Base-by-base conservation (phyloP, 106 monocot genomes). In the Phalaenopsis aphrodite region DNA sequence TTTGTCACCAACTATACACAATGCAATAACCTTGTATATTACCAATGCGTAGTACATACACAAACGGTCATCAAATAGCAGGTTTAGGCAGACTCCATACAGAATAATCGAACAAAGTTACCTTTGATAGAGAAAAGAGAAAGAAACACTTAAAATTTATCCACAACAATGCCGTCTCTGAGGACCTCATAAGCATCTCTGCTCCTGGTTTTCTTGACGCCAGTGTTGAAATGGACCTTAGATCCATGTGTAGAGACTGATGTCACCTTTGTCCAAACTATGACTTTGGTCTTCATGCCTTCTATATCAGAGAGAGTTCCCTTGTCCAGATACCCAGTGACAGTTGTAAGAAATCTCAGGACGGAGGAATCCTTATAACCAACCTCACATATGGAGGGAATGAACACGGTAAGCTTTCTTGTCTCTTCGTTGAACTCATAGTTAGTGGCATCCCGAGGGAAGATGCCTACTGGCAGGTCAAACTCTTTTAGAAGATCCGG, bases 361-460 rank as follows among this genome's bases (percentile, higher is more conserved):
- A 90, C 87, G 11, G 96, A 96, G 8, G 91, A 90, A 77, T 96
- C 96, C 78, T 81, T 91, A 83, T 96, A 96, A 23, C 96, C 96
- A 21, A 96, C 96, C 52, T 96, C 96, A 41, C 93, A 96, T 1
- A 90, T 41, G 2, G 91, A 77, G 3, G 96, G 96, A 43, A 96
- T 89, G 86, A 85, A 90, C 39, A 96, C 93, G 5, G 88, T 90
- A 15, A 96, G 84, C 79, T 89, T 96, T 72, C 72, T 72, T 0
- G 93, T 93, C 77, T 88, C 92, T 75, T 90, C 90, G 23, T 92
- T 88, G 85, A 92, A 90, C 83, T 92, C 92, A 39, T 92, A 92
- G 79, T 92, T 92, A 76, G 92, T 92, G n/a, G 92, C 90, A 75
- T 92, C 90, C 16, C 81, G 80, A 10, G 96, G 96, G 80, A 96